Evolutionary conservation across 768 basidiomycete genomes (phyloP), one percentile per base, ranked within the genome.

Genomic region (Gyrodon lividus): DNA sequence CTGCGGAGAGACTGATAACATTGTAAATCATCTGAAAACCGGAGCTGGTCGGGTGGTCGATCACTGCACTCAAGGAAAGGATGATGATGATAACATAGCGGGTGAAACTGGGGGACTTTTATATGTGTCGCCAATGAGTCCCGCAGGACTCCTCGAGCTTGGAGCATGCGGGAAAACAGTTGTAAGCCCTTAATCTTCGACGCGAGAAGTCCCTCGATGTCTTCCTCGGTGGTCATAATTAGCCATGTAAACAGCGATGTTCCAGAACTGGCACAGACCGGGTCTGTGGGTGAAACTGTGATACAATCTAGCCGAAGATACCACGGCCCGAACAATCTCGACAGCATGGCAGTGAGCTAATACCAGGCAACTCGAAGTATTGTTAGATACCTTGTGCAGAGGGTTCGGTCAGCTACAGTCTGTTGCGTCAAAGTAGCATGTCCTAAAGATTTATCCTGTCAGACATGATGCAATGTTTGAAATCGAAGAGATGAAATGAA

Each of bases 1-100:
- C 77, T 8, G 74, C 68, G 41, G 72, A 64, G 47, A 81, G 71
- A 37, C 72, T 65, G 48, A 82, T 70, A 54, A 76, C 65, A 57
- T 57, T 62, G 62, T 68, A 66, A 54, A 59, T 48, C 59, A 66
- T 69, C 46, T 53, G 37, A 5, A 35, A 17, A 7, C 46, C n/a
- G 28, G 19, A n/a, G 44, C 14, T 43, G 33, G 20, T 4, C n/a
- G n/a, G 13, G 34, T 40, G 35, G 23, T 5, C 4, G 39, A 51
- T 45, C 3, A 40, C 43, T 34, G 28, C 12, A 40, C 50, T 49
- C 51, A 33, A 55, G 53, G 51, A 52, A 51, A 46, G 53, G 33
- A 42, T 20, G 47, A 52, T 20, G 47, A 52, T 53, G 56, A 54
- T 47, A 23, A 8, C 46, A 68, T 55, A 14, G 47, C n/a, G 45